Base-by-base conservation (phyloP, 768 basidiomycete genomes). In the Boletus reticuloceps region DNA sequence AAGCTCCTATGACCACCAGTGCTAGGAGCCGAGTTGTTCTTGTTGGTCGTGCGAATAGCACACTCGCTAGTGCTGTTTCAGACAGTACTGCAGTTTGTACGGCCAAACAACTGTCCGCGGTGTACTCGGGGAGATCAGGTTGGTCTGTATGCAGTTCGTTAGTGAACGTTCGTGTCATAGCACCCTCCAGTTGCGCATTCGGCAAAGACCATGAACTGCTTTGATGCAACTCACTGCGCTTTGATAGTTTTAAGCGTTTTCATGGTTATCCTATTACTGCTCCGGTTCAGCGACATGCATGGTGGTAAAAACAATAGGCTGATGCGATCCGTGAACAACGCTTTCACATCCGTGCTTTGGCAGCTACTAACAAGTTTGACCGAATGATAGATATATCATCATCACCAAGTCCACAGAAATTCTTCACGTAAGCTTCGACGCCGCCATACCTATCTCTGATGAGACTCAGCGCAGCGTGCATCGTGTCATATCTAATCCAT, bases 401-500 rank as follows among this genome's bases (percentile, higher is more conserved):
- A 55, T 86, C 81, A 6, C 79, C 77, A 47, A 92, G 76, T 12
- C 75, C 77, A n/a, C 81, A 72, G 61, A 79, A 80, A 12, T 74
- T 66, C 69, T 77, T 81, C 10, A 82, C 64, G 60, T 92, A 93
- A 48, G 66, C 75, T 61, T 88, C 83, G 2, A 78, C 84, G 22
- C 89, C 88, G 1, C 83, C 83, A 60, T 90, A 92, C 55, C 80
- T 80, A 43, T 81, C 76, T 25, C 82, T 72, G 7, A 93, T 61
- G 43, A 89, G 70, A 16, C 74, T 62, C 14, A 92, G 74, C 63
- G 88, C 87, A 2, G 85, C 83, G n/a, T 75, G 58, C 90, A 93
- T 93, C 1, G 88, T 89, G 63, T 86, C 86, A 44, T 77, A 79
- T 48, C 91, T 91, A 58, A 37, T 6, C 17, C 9, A 17, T 40